Base-by-base conservation (phyloP, 257 asterid species). In the Fraxinus excelsior region DNA sequence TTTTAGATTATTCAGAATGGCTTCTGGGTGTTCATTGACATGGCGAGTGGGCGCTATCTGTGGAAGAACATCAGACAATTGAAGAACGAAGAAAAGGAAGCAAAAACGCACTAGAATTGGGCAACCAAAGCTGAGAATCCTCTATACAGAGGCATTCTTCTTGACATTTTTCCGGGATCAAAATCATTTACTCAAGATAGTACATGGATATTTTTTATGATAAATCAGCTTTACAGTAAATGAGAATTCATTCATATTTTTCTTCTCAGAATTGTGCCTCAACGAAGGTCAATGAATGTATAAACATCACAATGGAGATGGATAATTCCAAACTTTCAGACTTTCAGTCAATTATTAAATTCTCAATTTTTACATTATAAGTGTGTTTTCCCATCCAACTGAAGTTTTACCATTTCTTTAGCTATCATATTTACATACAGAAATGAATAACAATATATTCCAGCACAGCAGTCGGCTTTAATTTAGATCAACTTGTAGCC, bases 401-500 rank as follows among this genome's bases (percentile, higher is more conserved):
- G 3, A 31, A 31, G 34, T 51, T 51, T 51, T 51, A 5, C 3
- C 28, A 6, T 56, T 6, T 66, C 53, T 49, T 21, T 16, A 7
- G 56, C 64, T 71, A 70, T 49, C 58, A 79, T 51, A 81, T 82
- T 77, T 78, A 87, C 80, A 82, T 12, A 40, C 38, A 78, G 25
- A 77, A 67, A 67, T 49, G n/a, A 3, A 31, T 4, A 28, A 37
- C 8, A 49, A 28, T 56, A 56, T 44, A 10, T 44, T 44, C 65
- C 65, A 2, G 28, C 25, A 56, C 76, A 77, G 75, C 79, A 67
- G n/a, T 76, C 25, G 69, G 76, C 44, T 72, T 86, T 82, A 94
- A 76, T 79, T 86, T 62, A 89, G 86, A 82, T 90, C 96, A 82
- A 79, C 81, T 77, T 90, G 97, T 70, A 90, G 87, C 87, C 86